Percentiles rank a stretch among this genome's conserved stretches.
phyloP scores from a whole-genome alignment of 1,284 basidiomycete species.

The Fomitopsis pinicola region DNA sequence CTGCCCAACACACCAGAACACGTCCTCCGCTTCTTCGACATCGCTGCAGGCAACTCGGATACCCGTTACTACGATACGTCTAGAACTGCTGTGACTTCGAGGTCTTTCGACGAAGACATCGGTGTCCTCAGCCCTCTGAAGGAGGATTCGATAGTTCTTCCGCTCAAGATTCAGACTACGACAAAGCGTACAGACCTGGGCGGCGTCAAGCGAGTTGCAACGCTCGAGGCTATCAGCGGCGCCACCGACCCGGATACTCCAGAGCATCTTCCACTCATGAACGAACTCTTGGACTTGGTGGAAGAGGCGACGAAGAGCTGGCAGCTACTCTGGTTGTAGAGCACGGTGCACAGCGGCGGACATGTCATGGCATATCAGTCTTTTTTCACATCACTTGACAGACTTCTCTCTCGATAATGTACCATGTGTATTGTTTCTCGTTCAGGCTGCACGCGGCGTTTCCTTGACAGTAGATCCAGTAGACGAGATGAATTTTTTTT shows the following conservation, averaged over 20 bases:
- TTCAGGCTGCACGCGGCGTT: too few species aligned
- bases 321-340: background rate
- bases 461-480: too few species aligned
- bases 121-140: background rate
- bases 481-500: too few species aligned
- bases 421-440: too few species aligned
- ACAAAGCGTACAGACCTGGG: background rate
- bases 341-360: too few species aligned
- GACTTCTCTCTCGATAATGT: too few species aligned
- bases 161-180: background rate
- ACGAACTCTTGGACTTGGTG: background rate
- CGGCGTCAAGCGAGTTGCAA: background rate
- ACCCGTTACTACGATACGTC: background rate
- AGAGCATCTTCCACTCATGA: slow-evolving; percentile 1
- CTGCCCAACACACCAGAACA: background rate
- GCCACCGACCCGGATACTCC: background rate
- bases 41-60: background rate
- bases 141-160: background rate
- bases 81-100: background rate
- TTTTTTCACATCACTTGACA: too few species aligned
- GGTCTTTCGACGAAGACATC: background rate
- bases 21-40: background rate
- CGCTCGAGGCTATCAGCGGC: background rate
- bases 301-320: slow-evolving; percentile 1
- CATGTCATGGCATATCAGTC: too few species aligned